Conservation (phyloP, 2,329 filamentous ascomycete species). For the Ustulina deusta region DNA sequence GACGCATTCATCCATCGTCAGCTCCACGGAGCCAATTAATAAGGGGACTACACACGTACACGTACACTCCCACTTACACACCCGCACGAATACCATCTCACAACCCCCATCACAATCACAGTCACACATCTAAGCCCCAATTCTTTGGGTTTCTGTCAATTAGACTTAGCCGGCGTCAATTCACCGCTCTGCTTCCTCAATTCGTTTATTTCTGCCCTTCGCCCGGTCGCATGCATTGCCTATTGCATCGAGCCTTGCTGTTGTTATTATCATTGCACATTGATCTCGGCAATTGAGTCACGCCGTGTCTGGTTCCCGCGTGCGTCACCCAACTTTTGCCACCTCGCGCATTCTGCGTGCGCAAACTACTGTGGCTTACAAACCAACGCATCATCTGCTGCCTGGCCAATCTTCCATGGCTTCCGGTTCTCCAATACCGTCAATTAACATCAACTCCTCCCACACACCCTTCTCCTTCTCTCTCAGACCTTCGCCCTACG, state of each 20-base stretch:
- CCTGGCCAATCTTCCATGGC: conserved; percentile 39
- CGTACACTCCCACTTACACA: neutral
- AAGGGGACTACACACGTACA: conserved; percentile 1
- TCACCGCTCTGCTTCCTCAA: neutral
- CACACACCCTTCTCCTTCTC: conserved; percentile 28
- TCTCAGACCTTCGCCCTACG: conserved; percentile 29
- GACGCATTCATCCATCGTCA: conserved; percentile 36
- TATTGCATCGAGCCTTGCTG: conserved; percentile 33
- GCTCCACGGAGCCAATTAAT: conserved; percentile 32
- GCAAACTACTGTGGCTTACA: conserved; percentile 47
- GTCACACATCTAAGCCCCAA: neutral
- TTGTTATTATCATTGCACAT: neutral
- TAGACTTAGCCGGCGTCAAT: neutral
- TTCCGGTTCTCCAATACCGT: conserved; percentile 37
- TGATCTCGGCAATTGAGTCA: conserved; percentile 43
- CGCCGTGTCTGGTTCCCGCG: conserved; percentile 41
- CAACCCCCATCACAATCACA: conserved; percentile 5
- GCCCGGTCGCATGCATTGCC: conserved; percentile 21
- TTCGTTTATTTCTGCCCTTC: neutral
- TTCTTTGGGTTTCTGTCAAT: conserved; percentile 2
- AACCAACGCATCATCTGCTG: conserved; percentile 45
- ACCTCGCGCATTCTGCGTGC: conserved; percentile 38
- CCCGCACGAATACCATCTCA: neutral
- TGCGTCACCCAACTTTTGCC: conserved; percentile 48
- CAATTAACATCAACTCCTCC: conserved; percentile 20